Evolutionary conservation across 139 green algal species (phyloP), one percentile per base, ranked within the genome.

Genomic region (Zygnema cylindricum): DNA sequence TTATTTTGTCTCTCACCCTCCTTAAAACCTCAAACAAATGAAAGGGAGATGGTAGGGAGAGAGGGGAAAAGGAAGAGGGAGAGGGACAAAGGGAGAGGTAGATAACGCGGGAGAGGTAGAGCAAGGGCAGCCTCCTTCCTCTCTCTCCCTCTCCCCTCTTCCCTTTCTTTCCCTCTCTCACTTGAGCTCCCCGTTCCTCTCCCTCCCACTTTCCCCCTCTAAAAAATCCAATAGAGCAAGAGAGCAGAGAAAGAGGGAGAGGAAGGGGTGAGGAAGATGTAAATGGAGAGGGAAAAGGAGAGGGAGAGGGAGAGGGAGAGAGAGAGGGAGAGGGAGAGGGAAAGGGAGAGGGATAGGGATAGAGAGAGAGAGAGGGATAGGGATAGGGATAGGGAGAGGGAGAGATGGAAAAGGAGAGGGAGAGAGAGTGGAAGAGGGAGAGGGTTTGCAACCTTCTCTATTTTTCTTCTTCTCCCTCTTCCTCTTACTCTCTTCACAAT

Each of bases 361-460:
- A n/a, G n/a, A n/a, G n/a, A n/a, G n/a, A n/a, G n/a, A n/a, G n/a
- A n/a, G n/a, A n/a, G n/a, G n/a, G n/a, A n/a, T n/a, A n/a, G n/a
- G n/a, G n/a, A n/a, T n/a, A n/a, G n/a, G n/a, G n/a, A n/a, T n/a
- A n/a, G n/a, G n/a, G n/a, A n/a, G n/a, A n/a, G n/a, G n/a, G n/a
- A n/a, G n/a, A n/a, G n/a, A n/a, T n/a, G n/a, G n/a, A n/a, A n/a
- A n/a, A n/a, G n/a, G n/a, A n/a, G n/a, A n/a, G n/a, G n/a, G n/a
- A n/a, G n/a, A n/a, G n/a, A n/a, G n/a, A n/a, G n/a, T n/a, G n/a
- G n/a, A n/a, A n/a, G n/a, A n/a, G n/a, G n/a, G n/a, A n/a, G n/a
- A n/a, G n/a, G n/a, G n/a, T n/a, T n/a, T n/a, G n/a, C 57, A 73
- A 25, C 57, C 57, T 73, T 73, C 57, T 73, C 57, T 73, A 35